These are phyloP conservation scores for Arabidopsis lyrata DNA, from an alignment of 441 rosid genomes.

Conservation along the genomic window DNA sequence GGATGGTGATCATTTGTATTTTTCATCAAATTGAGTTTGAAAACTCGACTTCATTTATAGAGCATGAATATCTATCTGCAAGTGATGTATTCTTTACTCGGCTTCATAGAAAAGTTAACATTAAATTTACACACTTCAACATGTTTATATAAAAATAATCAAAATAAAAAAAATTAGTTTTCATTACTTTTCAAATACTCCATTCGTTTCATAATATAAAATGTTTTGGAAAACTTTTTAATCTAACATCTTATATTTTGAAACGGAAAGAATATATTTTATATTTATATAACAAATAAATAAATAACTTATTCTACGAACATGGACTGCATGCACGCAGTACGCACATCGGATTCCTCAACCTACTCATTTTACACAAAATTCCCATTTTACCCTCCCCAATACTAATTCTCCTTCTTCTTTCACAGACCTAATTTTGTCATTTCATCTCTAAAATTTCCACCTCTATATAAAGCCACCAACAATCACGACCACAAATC, in stretches of 20 bases:
- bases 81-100: slow-evolving; percentile 2
- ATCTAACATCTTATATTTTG: too few species aligned
- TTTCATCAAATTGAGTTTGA: slow-evolving; percentile 56
- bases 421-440: slow-evolving; percentile 9
- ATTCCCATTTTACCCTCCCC: slow-evolving; percentile 18
- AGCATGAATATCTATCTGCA: slow-evolving; percentile 38
- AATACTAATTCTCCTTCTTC: too few species aligned
- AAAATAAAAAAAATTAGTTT: too few species aligned
- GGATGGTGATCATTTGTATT: slow-evolving; percentile 92
- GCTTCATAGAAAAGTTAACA: background rate
- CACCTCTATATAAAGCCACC: background rate
- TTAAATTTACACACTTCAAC: background rate
- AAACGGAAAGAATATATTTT: too few species aligned
- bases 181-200: too few species aligned
- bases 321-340: slow-evolving; percentile 44
- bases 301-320: slow-evolving; percentile 31
- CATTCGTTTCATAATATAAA: too few species aligned
- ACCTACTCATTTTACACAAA: background rate
- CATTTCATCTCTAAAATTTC: background rate
- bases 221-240: too few species aligned
- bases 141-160: too few species aligned
- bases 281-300: too few species aligned
- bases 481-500: background rate
- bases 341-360: slow-evolving; percentile 14
- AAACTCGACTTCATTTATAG: slow-evolving; percentile 40